Percentiles rank a stretch among this genome's conserved stretches.
These are phyloP conservation scores for Euphrasia arctica DNA, from an alignment of 305 asterid genomes.

Conservation along the genomic window DNA sequence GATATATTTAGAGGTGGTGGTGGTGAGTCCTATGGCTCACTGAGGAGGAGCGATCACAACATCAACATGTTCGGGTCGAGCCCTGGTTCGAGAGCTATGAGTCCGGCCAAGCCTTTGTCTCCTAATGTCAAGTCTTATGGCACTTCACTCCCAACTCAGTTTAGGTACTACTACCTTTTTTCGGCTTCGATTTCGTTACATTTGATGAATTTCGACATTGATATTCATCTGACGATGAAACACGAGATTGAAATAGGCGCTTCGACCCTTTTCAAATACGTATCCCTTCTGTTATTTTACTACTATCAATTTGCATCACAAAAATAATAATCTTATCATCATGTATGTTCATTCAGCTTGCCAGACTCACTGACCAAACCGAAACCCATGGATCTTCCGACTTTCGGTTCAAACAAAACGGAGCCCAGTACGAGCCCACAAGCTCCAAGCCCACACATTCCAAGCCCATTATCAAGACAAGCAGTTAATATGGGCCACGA, in stretches of 20 bases:
- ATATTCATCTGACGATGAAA: no score
- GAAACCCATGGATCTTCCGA: conserved; percentile 43
- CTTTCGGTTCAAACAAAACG: conserved; percentile 37
- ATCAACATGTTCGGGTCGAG: conserved; percentile 32
- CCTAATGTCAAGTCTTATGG: conserved; percentile 47
- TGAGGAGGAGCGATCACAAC: conserved; percentile 32
- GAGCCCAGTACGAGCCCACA: conserved; percentile 32
- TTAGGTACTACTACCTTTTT: conserved; percentile 43
- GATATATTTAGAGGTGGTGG: conserved; percentile 72
- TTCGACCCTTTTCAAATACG: no score
- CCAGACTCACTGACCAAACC: conserved; percentile 48
- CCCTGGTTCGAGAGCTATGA: conserved; percentile 46
- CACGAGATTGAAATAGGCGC: no score
- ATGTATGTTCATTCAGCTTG: conserved; percentile 16
- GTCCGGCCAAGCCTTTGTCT: conserved; percentile 55
- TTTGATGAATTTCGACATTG: no score
- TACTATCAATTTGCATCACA: no score
- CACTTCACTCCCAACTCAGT: conserved; percentile 53
- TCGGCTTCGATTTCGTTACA: no score
- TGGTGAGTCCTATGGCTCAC: conserved; percentile 40
- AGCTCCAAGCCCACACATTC: conserved; percentile 28
- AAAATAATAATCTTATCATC: no score
- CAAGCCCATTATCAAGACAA: conserved; percentile 34
- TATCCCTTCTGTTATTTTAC: no score
- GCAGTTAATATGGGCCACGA: conserved; percentile 33